Conservation (phyloP, 2,329 filamentous ascomycete genomes). For the Fonsecaea multimorphosa region DNA sequence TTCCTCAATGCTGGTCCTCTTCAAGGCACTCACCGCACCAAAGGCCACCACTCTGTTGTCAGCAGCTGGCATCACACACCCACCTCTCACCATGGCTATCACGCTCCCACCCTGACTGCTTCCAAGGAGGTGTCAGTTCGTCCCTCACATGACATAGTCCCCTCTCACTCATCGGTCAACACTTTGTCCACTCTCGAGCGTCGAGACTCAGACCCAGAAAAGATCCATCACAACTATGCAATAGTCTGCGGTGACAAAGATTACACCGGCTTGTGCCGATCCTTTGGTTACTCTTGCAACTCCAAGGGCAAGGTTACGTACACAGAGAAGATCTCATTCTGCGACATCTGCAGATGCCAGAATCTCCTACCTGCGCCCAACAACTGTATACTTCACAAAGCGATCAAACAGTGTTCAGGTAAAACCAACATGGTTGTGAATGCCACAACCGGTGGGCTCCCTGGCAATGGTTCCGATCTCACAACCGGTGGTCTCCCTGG, state of each 20-base stretch:
- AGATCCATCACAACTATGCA: conserved; percentile 4
- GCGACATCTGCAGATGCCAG: no score
- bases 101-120: conserved; percentile 5
- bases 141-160: background rate
- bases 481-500: no score
- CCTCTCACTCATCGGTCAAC: background rate
- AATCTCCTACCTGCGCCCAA: no score
- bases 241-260: conserved; percentile 10
- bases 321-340: no score
- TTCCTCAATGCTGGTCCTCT: conserved; percentile 15
- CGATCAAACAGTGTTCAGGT: no score
- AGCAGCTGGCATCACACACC: background rate
- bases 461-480: no score
- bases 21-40: background rate
- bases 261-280: conserved; percentile 5
- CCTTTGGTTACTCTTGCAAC: background rate
- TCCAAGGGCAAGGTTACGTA: no score
- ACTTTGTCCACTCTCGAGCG: background rate
- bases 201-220: background rate
- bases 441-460: no score
- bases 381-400: no score
- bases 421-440: no score
- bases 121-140: background rate
- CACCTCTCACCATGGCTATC: background rate
- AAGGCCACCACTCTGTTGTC: conserved; percentile 8